phyloP scores from a whole-genome alignment of 2,329 filamentous ascomycete species.

The Microascus cirrosus region DNA sequence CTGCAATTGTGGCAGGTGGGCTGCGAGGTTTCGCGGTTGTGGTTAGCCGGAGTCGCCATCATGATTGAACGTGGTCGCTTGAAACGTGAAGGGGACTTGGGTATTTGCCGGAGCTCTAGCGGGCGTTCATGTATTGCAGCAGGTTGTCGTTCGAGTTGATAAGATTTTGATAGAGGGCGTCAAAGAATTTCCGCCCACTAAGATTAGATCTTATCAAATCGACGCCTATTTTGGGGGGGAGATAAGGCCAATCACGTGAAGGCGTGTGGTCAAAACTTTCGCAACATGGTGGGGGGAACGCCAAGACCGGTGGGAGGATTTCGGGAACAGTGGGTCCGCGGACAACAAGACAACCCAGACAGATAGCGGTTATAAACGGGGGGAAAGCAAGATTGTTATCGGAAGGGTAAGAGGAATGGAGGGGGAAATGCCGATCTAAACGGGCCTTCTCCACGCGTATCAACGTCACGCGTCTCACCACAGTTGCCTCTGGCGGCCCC shows the following conservation, averaged over 20 bases:
- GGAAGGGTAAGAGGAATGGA: not conserved
- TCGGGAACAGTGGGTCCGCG: not conserved
- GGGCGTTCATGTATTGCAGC: not conserved
- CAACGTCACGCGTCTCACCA: too few species aligned
- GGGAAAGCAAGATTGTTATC: not conserved
- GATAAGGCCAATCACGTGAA: slow-evolving; percentile 5
- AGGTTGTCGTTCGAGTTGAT: not conserved
- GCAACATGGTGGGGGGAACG: not conserved
- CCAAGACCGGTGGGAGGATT: not conserved
- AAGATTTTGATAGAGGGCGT: slow-evolving; percentile 6
- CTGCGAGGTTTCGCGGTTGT: slow-evolving; percentile 58
- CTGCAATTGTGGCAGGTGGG: slow-evolving; percentile 93
- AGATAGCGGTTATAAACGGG: not conserved
- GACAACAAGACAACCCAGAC: not conserved
- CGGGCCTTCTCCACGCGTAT: not conserved
- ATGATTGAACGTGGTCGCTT: slow-evolving; percentile 16
- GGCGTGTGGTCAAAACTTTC: not conserved
- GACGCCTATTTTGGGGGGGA: not conserved
- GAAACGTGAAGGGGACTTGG: slow-evolving; percentile 20
- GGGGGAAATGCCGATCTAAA: not conserved
- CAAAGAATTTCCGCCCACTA: slow-evolving; percentile 6
- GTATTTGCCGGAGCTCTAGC: not conserved
- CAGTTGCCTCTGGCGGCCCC: too few species aligned
- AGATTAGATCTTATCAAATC: slow-evolving; percentile 6
- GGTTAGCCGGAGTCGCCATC: slow-evolving; percentile 44